Evolutionary conservation across 2,329 filamentous ascomycete genomes (phyloP), one percentile per base, ranked within the genome.

Genomic region (Chaetothyriales sp.): DNA sequence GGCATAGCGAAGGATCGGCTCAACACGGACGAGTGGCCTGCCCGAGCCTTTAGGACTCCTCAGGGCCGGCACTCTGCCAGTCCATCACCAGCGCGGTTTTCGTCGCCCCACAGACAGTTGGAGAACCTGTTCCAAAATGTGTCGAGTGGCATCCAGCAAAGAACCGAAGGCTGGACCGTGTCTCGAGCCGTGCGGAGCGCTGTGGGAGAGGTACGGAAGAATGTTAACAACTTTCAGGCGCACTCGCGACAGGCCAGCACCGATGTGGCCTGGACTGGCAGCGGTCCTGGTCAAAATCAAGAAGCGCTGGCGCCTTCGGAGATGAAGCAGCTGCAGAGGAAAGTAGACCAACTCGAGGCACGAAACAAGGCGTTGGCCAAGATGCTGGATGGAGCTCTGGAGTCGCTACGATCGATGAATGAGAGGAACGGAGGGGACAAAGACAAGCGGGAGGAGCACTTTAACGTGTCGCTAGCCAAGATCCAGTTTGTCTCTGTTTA

Each of bases 121-220:
- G 72, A 75, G 55, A 61, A 65, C 1, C 60, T 74, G 22, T 68
- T 75, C 25, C 70, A 73, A 53, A 72, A 74, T 56, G 70, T 74
- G 28, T 72, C 72, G 1, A 69, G 70, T 52, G 70, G 70, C 10
- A 64, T 75, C 5, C 71, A 74, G 53, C 69, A 66, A 44, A 70
- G 70, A 5, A 71, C 72, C 7, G 72, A 75, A 58, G 63, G 66
- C 4, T 75, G 72, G 72, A 69, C 69, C 4, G 71, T 75, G 22
- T 67, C 70, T 9, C 74, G 72, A 57, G 71, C 68, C 43, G 69
- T 75, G 13, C 69, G 71, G 52, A 72, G 71, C 10, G 72, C 72
- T 19, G 68, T 73, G 44, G 70, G 62, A 18, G 71, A 73, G 61
- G 70, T 70, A 13, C 66, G 68, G 47, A 68, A 65, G 48, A 73